These are phyloP conservation scores for Lachancea nothofagi DNA, from an alignment of 805 yeast species.

Conservation along the genomic window DNA sequence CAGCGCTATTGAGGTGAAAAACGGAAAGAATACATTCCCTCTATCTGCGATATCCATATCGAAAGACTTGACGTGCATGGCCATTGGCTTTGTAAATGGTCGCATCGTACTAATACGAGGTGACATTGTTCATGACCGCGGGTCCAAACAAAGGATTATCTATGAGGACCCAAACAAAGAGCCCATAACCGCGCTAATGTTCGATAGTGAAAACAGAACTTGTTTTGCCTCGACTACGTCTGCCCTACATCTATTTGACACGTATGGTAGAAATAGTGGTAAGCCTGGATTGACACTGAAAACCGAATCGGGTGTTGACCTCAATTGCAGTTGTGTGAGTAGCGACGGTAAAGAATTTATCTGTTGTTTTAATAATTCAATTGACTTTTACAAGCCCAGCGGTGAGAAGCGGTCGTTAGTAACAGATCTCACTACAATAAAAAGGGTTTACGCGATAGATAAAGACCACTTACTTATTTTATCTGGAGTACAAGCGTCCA, in stretches of 20 bases:
- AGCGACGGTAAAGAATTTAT: slow-evolving; percentile 45
- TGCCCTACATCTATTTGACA: slow-evolving; percentile 62
- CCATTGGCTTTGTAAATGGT: slow-evolving; percentile 47
- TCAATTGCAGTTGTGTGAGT: slow-evolving; percentile 39
- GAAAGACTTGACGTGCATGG: slow-evolving; percentile 25
- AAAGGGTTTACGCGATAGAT: slow-evolving; percentile 40
- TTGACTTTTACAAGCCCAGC: slow-evolving; percentile 55
- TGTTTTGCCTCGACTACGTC: slow-evolving; percentile 73
- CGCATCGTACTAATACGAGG: slow-evolving; percentile 78
- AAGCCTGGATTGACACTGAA: slow-evolving; percentile 49
- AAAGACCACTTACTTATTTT: slow-evolving; percentile 55
- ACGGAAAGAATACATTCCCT: slow-evolving; percentile 75
- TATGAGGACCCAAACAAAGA: slow-evolving; percentile 57
- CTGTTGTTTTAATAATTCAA: slow-evolving; percentile 58
- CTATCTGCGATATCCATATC: slow-evolving; percentile 34
- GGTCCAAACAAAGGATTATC: slow-evolving; percentile 78
- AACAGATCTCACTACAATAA: slow-evolving; percentile 52
- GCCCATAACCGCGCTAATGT: slow-evolving; percentile 73
- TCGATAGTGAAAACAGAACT: slow-evolving; percentile 44
- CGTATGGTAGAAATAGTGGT: slow-evolving; percentile 74
- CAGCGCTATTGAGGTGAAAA: slow-evolving; percentile 56
- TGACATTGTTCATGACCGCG: slow-evolving; percentile 80
- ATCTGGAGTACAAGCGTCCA: slow-evolving; percentile 40
- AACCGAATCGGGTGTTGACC: slow-evolving; percentile 39
- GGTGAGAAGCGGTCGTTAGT: slow-evolving; percentile 51